These are phyloP conservation scores for Graphium sp. DNA, from an alignment of 2,329 filamentous ascomycete genomes.

Conservation along the genomic window DNA sequence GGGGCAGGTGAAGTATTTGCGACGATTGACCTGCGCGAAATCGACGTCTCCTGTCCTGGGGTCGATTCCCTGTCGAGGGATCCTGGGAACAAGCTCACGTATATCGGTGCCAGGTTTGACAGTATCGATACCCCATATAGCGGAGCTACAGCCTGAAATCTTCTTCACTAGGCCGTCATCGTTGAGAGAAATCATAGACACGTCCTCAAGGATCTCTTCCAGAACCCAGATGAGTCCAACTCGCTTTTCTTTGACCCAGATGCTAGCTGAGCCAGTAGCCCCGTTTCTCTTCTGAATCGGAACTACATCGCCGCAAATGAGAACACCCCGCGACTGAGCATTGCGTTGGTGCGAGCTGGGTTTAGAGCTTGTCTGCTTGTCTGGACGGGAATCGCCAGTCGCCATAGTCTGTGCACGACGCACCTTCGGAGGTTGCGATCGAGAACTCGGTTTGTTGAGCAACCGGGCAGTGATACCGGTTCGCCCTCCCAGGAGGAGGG, in stretches of 20 bases:
- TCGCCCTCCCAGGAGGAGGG: conserved; percentile 48
- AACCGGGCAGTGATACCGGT: conserved; percentile 73
- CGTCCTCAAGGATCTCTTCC: conserved; percentile 93
- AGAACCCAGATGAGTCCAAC: conserved; percentile 92
- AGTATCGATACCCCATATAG: conserved; percentile 68
- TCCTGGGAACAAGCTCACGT: conserved; percentile 60
- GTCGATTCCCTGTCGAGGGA: conserved; percentile 61
- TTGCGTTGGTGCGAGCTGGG: conserved; percentile 46
- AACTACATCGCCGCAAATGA: conserved; percentile 94
- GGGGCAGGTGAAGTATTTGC: conserved; percentile 71
- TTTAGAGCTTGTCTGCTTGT: too few species aligned
- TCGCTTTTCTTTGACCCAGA: conserved; percentile 98
- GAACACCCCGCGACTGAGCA: conserved; percentile 69
- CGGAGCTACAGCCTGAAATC: conserved; percentile 57
- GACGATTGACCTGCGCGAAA: conserved; percentile 54
- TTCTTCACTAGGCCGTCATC: conserved; percentile 58
- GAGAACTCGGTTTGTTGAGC: conserved; percentile 62
- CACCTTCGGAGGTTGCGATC: conserved; percentile 36
- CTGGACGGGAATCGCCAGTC: conserved; percentile 37
- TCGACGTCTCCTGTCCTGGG: conserved; percentile 58
- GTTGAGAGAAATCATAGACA: conserved; percentile 61
- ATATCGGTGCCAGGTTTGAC: conserved; percentile 56
- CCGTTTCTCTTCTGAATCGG: conserved; percentile 95
- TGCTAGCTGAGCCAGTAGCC: conserved; percentile 73
- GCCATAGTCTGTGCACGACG: conserved; percentile 50